Evolutionary conservation across 768 basidiomycete genomes (phyloP), one percentile per base, ranked within the genome.

Genomic region (Suillus clintonianus): DNA sequence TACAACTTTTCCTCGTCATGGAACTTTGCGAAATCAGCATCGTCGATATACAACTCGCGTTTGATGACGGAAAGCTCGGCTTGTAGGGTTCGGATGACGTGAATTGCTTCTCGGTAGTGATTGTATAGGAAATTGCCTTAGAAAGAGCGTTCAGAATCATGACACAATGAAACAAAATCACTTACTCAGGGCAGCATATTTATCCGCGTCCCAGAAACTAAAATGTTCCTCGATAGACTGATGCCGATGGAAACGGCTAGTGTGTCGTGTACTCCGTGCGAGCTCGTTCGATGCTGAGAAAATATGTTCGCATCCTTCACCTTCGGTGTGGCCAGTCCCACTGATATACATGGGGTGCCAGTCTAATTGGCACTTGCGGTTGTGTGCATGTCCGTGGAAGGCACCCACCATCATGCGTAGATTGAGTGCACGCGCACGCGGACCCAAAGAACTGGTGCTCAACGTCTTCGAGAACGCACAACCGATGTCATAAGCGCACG

Each of bases 351-450:
- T 60, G 3, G 76, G 75, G 60, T 76, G 75, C 66, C 68, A 73
- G 37, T 60, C 22, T 0, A 76, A 24, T 60, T 74, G 74, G 58
- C 76, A 77, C 4, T 36, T 22, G 2, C 69, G 64, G 53, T 72
- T 72, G 59, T 77, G 76, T 3, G 67, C 66, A 61, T 77, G 70
- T 70, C 70, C 6, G 69, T 62, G 11, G 71, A 53, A 15, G 64
- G 63, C 15, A 42, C 36, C 34, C 14, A 73, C 69, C 13, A 71
- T 62, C 7, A 72, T 39, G 5, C 65, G 57, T 9, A 64, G 32
- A 22, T 42, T 48, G 7, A 54, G 59, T 0, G 6, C 4, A 0
- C n/a, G 1, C 4, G 66, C 62, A 6, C 55, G 27, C 0, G 55
- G 61, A 5, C 67, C 69, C 5, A 74, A 59, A 37, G 37, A 37